Base-by-base conservation (phyloP, 2,329 filamentous ascomycete genomes). In the Ophiostoma himal-ulmi region DNA sequence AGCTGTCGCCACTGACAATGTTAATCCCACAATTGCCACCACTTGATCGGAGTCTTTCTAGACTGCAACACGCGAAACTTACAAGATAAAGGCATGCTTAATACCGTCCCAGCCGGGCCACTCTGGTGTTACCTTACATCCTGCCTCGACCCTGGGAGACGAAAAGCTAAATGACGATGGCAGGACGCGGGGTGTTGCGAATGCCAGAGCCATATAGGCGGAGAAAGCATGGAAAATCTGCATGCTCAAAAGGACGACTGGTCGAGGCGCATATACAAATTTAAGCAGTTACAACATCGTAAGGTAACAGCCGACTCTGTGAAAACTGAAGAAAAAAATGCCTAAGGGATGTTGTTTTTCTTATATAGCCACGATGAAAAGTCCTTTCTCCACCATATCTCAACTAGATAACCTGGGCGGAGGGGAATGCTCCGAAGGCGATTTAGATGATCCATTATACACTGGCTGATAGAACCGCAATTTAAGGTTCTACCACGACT, bases 51-150 rank as follows among this genome's bases (percentile, higher is more conserved):
- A 2, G 1, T 20, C 20, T 48, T 6, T 17, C n/a, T 57, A 6
- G n/a, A 26, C 1, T 22, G 17, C 20, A 22, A 22, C 52, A 8
- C 7, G 4, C n/a, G 17, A 30, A 37, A 26, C 62, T 41, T 39
- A 65, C 62, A 73, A 73, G 36, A 72, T 67, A 37, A 73, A 73
- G 0, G 64, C 64, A 39, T 73, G 68, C 13, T 67, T 62, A 26
- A 73, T 67, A 30, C 57, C 48, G 0, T 6, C 3, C 71, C 70
- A 72, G 8, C 72, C 72, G 0, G 72, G 72, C 72, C 72, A 73
- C 36, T 68, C n/a, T 1, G 54, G 2, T 1, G 71, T 73, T 1
- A 70, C 68, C 4, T 69, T 64, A 52, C 72, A 73, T 1, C 20
- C 36, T 5, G 13, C 2, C 14, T 13, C 26, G 13, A 5, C 26